Percentiles rank a stretch among this genome's conserved stretches.
phyloP scores from a whole-genome alignment of 768 basidiomycete genomes.

The Pholiota conissans region DNA sequence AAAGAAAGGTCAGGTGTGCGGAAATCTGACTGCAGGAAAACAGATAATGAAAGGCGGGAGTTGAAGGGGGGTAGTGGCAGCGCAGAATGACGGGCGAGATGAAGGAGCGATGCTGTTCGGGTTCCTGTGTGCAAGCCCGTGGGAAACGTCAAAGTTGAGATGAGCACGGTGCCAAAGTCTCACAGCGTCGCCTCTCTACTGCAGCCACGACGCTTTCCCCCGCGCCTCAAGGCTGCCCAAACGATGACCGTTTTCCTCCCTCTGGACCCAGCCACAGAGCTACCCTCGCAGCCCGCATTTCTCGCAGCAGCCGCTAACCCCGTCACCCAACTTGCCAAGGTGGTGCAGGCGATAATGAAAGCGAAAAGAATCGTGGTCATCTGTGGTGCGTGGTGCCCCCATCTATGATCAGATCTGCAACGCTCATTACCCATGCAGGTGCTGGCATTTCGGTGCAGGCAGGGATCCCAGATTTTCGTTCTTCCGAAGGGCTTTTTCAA shows the following conservation, averaged over 20 bases:
- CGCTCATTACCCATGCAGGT: constrained; percentile 41
- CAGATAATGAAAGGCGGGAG: too few relatives aligned
- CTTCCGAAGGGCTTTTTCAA: constrained; percentile 77
- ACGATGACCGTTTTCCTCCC: constrained; percentile 68
- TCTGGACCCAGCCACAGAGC: constrained; percentile 45
- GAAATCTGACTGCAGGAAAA: too few relatives aligned
- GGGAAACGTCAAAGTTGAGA: constrained; percentile 6
- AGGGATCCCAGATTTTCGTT: constrained; percentile 90
- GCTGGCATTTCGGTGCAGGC: constrained; percentile 88
- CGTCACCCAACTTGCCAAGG: constrained; percentile 47
- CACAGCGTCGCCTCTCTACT: constrained; percentile 3
- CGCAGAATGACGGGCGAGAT: background rate
- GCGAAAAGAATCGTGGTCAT: constrained; percentile 85
- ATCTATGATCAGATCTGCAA: constrained; percentile 6
- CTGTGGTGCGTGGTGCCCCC: constrained; percentile 57
- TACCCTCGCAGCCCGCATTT: constrained; percentile 57
- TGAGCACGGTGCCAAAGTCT: constrained; percentile 4
- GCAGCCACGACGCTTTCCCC: constrained; percentile 12
- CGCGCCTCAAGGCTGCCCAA: constrained; percentile 13
- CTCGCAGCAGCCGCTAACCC: constrained; percentile 47
- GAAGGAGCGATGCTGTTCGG: background rate
- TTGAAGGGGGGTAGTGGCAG: too few relatives aligned
- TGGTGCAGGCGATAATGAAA: constrained; percentile 69
- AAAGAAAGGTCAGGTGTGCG: too few relatives aligned
- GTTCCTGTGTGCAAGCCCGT: background rate